Conservation (phyloP, 2,329 filamentous ascomycete genomes). For the Lojkania enalia region DNA sequence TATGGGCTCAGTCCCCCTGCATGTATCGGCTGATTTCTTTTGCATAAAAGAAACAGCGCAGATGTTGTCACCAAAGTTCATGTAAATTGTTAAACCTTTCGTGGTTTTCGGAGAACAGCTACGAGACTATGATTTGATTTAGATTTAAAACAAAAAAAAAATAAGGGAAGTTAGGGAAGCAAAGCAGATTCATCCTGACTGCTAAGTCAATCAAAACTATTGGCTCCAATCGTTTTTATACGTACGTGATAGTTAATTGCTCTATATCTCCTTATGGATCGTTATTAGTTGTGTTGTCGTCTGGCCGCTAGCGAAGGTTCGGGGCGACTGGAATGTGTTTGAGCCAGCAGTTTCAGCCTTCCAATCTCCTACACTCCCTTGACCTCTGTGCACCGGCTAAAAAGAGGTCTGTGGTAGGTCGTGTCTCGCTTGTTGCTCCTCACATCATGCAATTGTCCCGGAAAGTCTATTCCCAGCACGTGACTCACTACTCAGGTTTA, state of each 20-base stretch:
- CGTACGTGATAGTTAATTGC: no score
- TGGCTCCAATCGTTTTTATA: no score
- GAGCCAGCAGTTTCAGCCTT: constrained; percentile 18
- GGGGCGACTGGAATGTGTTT: constrained; percentile 8
- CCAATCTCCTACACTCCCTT: constrained; percentile 13
- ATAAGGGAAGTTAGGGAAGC: no score
- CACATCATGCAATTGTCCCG: constrained; percentile 10
- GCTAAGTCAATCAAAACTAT: no score
- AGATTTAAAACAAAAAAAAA: no score
- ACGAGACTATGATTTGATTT: no score
- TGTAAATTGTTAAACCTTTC: constrained; percentile 1
- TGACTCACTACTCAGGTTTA: constrained; percentile 7
- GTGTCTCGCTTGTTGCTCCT: constrained; percentile 13
- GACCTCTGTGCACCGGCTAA: constrained; percentile 16
- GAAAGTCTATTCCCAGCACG: constrained; percentile 6
- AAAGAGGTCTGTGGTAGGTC: constrained; percentile 13
- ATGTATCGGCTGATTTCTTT: constrained; percentile 14
- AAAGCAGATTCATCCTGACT: no score
- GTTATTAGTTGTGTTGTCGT: no score
- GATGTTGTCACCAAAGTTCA: constrained; percentile 5
- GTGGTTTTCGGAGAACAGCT: not conserved
- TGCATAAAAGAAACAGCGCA: constrained; percentile 7
- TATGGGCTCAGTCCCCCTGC: constrained; percentile 5
- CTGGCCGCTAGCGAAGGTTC: constrained; percentile 2
- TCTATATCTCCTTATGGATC: no score